Conservation (phyloP, 2,329 filamentous ascomycete genomes). For the Talaromyces verruculosus region DNA sequence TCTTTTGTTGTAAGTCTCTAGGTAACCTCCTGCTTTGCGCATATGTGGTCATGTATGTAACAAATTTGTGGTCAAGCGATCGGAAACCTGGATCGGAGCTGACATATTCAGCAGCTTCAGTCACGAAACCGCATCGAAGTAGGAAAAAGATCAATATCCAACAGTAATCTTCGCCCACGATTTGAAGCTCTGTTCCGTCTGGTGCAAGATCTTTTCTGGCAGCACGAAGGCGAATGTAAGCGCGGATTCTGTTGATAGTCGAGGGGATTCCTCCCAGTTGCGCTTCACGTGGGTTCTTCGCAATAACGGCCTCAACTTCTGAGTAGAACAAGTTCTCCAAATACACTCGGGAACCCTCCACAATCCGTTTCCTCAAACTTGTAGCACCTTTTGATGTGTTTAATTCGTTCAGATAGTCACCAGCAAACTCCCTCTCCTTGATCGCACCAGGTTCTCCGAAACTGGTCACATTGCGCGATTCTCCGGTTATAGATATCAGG, state of each 20-base stretch:
- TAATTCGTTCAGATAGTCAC: constrained; percentile 74
- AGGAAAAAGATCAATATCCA: constrained; percentile 96
- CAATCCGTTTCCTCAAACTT: constrained; percentile 72
- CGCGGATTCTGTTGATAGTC: constrained; percentile 84
- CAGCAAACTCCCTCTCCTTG: constrained; percentile 72
- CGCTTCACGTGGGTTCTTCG: constrained; percentile 82
- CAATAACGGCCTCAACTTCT: constrained; percentile 73
- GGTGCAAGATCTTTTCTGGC: constrained; percentile 79
- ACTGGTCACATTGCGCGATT: constrained; percentile 62
- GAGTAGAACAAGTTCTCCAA: constrained; percentile 78
- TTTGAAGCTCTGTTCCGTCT: constrained; percentile 77
- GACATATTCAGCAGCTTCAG: constrained; percentile 84
- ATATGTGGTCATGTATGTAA: constrained; percentile 82
- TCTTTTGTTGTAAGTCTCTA: constrained; percentile 77
- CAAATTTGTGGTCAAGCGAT: constrained; percentile 86
- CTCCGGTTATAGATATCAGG: constrained; percentile 73
- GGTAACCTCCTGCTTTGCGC: constrained; percentile 75
- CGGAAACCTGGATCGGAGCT: constrained; percentile 78
- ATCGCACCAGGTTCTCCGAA: constrained; percentile 63
- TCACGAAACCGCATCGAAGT: constrained; percentile 77
- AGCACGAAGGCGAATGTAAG: constrained; percentile 80
- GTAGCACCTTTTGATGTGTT: constrained; percentile 63
- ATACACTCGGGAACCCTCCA: constrained; percentile 75
- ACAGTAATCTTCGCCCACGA: constrained; percentile 76
- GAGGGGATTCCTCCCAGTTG: constrained; percentile 86